Base-by-base conservation (phyloP, 768 basidiomycete genomes). In the Rhodotorula kratochvilovae region DNA sequence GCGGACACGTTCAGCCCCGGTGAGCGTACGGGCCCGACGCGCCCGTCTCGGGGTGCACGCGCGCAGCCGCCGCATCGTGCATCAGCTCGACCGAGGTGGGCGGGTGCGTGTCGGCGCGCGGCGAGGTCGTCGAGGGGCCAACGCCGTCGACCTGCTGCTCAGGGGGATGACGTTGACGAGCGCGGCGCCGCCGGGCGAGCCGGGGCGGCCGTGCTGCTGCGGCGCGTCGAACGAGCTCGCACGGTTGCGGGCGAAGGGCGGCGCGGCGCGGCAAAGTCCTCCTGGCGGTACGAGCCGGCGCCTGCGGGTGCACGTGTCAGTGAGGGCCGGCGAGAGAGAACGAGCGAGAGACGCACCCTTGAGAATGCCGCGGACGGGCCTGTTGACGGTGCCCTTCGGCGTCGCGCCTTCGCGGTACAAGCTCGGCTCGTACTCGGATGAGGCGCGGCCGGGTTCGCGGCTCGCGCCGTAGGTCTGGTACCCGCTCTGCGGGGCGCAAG, bases 1-100 rank as follows among this genome's bases (percentile, higher is more conserved):
- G 92, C 93, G 19, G 93, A 96, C 25, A 90, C 91, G 81, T 95
- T 90, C 77, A 86, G 81, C 51, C 83, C 86, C n/a, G 93, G 77
- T 94, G 88, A 10, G 75, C 56, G 74, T 81, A 81, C 7, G 79
- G 77, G 56, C 63, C 62, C 63, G 73, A 66, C 21, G 75, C 66
- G 15, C 76, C 56, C 70, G 73, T 75, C 16, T 59, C 43, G n/a
- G 63, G 42, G 70, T 68, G 35, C 61, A 68, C 27, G 60, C 70
- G 66, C 59, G 74, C 31, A 68, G 69, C 12, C 43, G 27, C 59
- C 36, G 62, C 39, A 62, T 63, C 63, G 78, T 48, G 39, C 59
- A 63, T 63, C 59, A 63, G 45, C 68, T 66, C 72, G 66, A 48
- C 4, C 29, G 71, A 42, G 42, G 70, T 54, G 27, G 74, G 72